A percentile compares a stretch with the other conserved stretches of the same genome.
phyloP scores from a whole-genome alignment of 1,284 basidiomycete species.

The Rhodotorula sp. region DNA sequence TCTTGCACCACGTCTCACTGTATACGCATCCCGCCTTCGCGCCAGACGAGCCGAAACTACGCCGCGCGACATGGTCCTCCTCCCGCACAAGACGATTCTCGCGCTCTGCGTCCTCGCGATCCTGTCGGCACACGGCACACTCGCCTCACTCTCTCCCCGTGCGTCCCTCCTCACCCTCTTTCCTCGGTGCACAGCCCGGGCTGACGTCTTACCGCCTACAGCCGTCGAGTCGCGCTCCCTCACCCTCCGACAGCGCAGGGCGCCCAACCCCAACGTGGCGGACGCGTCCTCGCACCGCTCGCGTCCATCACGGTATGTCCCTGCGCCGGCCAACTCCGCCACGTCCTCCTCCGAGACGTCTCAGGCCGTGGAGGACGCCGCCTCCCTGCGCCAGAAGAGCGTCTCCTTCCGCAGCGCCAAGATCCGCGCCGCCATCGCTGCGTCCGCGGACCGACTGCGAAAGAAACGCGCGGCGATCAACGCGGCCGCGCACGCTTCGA shows the following conservation, averaged over 20 bases:
- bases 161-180: too few species aligned
- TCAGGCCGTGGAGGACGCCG: too few species aligned
- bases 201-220: not conserved
- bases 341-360: not conserved
- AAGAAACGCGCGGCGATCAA: not conserved
- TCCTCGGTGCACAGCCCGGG: too few species aligned
- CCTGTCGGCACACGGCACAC: not conserved
- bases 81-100: not conserved
- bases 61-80: not conserved
- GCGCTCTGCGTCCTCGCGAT: conserved; percentile 13
- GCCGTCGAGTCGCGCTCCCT: not conserved
- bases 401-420: conserved; percentile 1
- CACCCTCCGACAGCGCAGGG: not conserved
- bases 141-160: not conserved
- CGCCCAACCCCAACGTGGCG: not conserved
- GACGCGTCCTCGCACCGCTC: not conserved
- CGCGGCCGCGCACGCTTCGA: too few species aligned
- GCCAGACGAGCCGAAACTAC: too few species aligned
- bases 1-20: not conserved
- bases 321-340: not conserved
- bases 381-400: not conserved
- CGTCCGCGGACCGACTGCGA: not conserved
- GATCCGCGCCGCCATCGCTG: conserved; percentile 1
- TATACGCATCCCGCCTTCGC: too few species aligned
- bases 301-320: not conserved